A percentile compares a stretch with the other conserved stretches of the same genome.
phyloP scores from a whole-genome alignment of 1,284 basidiomycete genomes.

The Cryptococcus sp. region DNA sequence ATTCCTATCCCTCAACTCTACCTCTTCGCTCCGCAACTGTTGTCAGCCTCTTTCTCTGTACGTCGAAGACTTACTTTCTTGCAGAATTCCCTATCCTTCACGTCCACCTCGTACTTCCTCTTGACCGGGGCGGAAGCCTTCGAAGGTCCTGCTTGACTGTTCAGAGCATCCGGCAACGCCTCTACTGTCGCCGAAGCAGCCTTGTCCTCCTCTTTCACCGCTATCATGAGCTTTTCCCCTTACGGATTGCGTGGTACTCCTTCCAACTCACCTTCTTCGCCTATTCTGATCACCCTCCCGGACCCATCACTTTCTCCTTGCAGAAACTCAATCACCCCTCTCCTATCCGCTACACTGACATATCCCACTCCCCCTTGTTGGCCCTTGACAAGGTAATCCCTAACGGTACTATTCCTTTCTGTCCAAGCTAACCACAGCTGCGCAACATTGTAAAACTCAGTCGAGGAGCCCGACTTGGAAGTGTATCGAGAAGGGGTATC shows the following conservation, averaged over 20 bases:
- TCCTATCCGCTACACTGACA: conserved; percentile 79
- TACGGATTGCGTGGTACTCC: conserved; percentile 49
- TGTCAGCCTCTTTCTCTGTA: background rate
- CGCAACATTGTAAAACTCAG: conserved; percentile 68
- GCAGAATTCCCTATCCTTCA: conserved; percentile 71
- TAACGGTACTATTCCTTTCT: conserved; percentile 62
- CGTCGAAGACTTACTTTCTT: conserved; percentile 55
- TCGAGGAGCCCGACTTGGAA: conserved; percentile 52
- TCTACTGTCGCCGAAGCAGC: conserved; percentile 1
- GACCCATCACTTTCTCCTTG: conserved; percentile 55
- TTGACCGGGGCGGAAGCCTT: conserved; percentile 52
- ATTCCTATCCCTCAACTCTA: conserved; percentile 41
- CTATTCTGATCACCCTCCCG: conserved; percentile 56
- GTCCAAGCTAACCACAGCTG: conserved; percentile 76
- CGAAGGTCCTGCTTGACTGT: conserved; percentile 45
- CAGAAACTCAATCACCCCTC: conserved; percentile 74
- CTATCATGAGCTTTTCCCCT: background rate
- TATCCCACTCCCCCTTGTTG: conserved; percentile 67
- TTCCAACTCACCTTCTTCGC: conserved; percentile 43
- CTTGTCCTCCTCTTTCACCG: background rate
- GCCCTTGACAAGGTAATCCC: conserved; percentile 80
- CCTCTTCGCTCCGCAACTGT: conserved; percentile 38
- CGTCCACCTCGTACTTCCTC: conserved; percentile 70
- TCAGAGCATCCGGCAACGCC: conserved; percentile 38
- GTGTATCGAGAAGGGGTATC: conserved; percentile 63